Evolutionary conservation across 2,329 filamentous ascomycete species (phyloP), one percentile per base, ranked within the genome.

Genomic region (Neoarthrinium moseri): DNA sequence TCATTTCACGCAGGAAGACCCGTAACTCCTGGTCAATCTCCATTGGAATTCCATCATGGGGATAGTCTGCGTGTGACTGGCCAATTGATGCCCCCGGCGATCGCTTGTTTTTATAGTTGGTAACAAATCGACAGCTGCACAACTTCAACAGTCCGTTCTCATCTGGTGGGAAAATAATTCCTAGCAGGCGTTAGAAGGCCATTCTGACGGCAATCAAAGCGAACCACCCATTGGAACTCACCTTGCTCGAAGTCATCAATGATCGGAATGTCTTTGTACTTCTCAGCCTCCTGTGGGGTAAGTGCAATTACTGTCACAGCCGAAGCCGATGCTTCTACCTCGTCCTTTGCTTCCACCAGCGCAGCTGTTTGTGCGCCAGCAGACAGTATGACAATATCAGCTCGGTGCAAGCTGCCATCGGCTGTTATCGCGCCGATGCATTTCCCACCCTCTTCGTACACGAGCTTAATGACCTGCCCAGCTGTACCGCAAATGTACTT

Each of bases 401-500:
- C 36, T 10, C 26, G 26, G 36, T 29, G 38, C 15, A 15, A 5
- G 38, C 8, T 10, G 12, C 38, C 38, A 17, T 18, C 22, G 15
- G 38, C 38, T 5, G 38, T 13, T 15, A 17, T 15, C 8, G 26
- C 38, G 5, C 38, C 38, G 11, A 30, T 41, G 12, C 38, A 41
- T 2, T 13, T 2, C 5, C 23, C 38, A 23, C 30, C 24, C 8
- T n/a, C 38, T 8, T 32, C 10, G 24, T 29, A 41, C 10, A 41
- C n/a, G 12, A 41, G 23, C 6, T 41, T 41, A 6, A 12, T n/a
- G n/a, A 41, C 26, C 38, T 15, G 20, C 10, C 55, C 57, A 1
- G 41, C 43, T 1, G 50, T 50, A 6, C 63, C 63, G 10, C 49
- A 56, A 23, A 64, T 53, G 47, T 64, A 65, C 8, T 48, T 55